A percentile compares a stretch with the other conserved stretches of the same genome.
Conservation (phyloP, 2,329 filamentous ascomycete genomes). For the Cyphellophora attinorum region DNA sequence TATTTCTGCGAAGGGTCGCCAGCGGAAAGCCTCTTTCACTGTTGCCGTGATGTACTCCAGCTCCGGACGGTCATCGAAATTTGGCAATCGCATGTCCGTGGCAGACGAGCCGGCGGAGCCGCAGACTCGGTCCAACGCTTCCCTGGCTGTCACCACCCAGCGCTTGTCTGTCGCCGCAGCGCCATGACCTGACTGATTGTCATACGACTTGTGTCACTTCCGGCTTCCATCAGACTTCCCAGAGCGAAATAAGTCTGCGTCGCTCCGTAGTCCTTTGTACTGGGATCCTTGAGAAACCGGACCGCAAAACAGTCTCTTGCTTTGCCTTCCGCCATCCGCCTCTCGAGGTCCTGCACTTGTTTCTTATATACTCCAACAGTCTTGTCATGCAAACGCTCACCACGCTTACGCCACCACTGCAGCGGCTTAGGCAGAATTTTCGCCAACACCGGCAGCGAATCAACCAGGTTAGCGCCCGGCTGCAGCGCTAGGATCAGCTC, state of each 20-base stretch:
- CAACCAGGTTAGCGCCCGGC: constrained; percentile 31
- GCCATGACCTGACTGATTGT: constrained; percentile 37
- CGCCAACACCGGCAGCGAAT: constrained; percentile 35
- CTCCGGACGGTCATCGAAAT: constrained; percentile 20
- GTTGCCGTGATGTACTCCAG: constrained; percentile 26
- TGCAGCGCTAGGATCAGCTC: constrained; percentile 27
- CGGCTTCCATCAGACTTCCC: constrained; percentile 35
- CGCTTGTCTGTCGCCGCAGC: constrained; percentile 39
- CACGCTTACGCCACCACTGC: constrained; percentile 34
- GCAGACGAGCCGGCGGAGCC: too few species aligned
- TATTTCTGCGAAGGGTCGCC: constrained; percentile 26
- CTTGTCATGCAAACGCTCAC: constrained; percentile 27
- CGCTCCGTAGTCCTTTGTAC: constrained; percentile 24
- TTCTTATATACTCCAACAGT: constrained; percentile 17
- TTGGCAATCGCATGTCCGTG: constrained; percentile 22
- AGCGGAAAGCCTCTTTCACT: constrained; percentile 25
- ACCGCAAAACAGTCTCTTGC: constrained; percentile 27
- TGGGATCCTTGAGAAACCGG: constrained; percentile 20
- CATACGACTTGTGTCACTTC: constrained; percentile 42
- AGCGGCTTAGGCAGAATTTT: constrained; percentile 33
- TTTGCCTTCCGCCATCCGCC: constrained; percentile 19
- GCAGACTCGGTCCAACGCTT: constrained; percentile 31
- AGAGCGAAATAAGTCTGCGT: constrained; percentile 31
- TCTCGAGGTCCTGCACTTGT: constrained; percentile 18
- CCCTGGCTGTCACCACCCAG: constrained; percentile 32